phyloP scores from a whole-genome alignment of 495 filamentous ascomycete genomes.

The Bacidia gigantensis region DNA sequence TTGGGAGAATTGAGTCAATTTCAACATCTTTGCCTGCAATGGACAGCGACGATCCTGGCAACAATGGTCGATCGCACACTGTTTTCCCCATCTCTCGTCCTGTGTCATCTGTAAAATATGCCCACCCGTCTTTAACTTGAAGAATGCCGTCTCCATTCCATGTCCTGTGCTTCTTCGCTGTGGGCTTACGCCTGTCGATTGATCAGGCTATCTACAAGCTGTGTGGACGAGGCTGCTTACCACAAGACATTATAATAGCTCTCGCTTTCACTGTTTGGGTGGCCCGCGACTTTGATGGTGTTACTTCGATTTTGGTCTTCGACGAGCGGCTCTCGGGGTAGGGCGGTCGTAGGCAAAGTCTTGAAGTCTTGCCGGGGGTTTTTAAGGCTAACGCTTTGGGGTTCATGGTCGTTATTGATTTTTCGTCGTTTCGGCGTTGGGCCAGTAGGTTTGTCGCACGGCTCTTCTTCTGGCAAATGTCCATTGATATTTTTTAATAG shows the following conservation, averaged over 20 bases:
- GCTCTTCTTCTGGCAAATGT: not conserved
- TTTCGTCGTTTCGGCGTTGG: not conserved
- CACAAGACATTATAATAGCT: slow-evolving; percentile 57
- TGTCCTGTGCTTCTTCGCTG: slow-evolving; percentile 69
- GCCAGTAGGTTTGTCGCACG: too few relatives aligned
- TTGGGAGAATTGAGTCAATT: slow-evolving; percentile 50
- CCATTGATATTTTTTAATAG: not conserved
- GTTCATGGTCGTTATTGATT: not conserved
- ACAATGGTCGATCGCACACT: slow-evolving; percentile 38
- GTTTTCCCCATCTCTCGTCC: slow-evolving; percentile 55
- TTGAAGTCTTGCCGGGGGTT: not conserved
- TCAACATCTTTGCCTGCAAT: slow-evolving; percentile 64
- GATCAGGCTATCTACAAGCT: not conserved
- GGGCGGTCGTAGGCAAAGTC: not conserved
- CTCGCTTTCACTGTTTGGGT: slow-evolving; percentile 14
- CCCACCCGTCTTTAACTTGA: slow-evolving; percentile 41
- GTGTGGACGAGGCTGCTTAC: slow-evolving; percentile 21
- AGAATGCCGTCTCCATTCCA: slow-evolving; percentile 79
- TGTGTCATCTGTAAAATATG: slow-evolving; percentile 47
- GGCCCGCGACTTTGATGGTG: not conserved
- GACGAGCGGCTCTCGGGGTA: not conserved
- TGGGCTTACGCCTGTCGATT: slow-evolving; percentile 51
- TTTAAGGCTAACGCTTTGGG: not conserved
- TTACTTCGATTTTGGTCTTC: not conserved
- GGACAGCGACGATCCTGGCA: slow-evolving; percentile 48